Percentiles rank a stretch among this genome's conserved stretches.
These are phyloP conservation scores for Arthrobotrys musiformis DNA, from an alignment of 2,329 filamentous ascomycete genomes.

Conservation along the genomic window DNA sequence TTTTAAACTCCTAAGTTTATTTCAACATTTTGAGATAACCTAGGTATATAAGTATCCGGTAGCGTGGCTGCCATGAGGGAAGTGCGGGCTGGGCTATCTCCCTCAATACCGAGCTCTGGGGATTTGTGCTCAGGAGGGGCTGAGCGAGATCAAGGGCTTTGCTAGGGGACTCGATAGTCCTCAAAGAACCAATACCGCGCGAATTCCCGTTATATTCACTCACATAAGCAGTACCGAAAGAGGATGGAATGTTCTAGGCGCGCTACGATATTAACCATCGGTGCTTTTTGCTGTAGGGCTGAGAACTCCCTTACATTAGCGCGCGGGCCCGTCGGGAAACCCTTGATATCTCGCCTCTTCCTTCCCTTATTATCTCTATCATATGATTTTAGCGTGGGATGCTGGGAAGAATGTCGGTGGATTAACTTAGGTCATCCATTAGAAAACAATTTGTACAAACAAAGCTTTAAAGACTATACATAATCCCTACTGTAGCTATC, in stretches of 20 bases:
- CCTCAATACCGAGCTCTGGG: slow-evolving; percentile 42
- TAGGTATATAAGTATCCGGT: not conserved
- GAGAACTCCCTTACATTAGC: not conserved
- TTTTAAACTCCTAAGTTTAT: not conserved
- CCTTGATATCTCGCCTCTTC: too few relatives aligned
- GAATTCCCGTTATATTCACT: slow-evolving; percentile 7
- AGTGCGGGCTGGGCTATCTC: slow-evolving; percentile 20
- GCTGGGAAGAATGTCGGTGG: too few relatives aligned
- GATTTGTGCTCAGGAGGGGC: slow-evolving; percentile 25
- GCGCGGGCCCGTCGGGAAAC: not conserved
- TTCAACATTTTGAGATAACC: not conserved
- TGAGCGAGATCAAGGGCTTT: slow-evolving; percentile 11
- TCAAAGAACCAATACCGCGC: slow-evolving; percentile 12
- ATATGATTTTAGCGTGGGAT: too few relatives aligned
- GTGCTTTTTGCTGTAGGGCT: not conserved
- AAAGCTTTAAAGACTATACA: too few relatives aligned
- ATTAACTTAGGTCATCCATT: too few relatives aligned
- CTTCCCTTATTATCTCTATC: too few relatives aligned
- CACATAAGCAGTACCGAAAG: not conserved
- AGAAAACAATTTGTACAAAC: not conserved
- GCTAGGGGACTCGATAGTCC: slow-evolving; percentile 12
- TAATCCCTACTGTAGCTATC: not conserved
- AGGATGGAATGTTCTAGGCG: not conserved
- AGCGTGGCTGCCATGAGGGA: not conserved
- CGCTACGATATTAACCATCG: not conserved